phyloP scores from a whole-genome alignment of 1,139 yeast genomes.

The Suhomyces taliae region DNA sequence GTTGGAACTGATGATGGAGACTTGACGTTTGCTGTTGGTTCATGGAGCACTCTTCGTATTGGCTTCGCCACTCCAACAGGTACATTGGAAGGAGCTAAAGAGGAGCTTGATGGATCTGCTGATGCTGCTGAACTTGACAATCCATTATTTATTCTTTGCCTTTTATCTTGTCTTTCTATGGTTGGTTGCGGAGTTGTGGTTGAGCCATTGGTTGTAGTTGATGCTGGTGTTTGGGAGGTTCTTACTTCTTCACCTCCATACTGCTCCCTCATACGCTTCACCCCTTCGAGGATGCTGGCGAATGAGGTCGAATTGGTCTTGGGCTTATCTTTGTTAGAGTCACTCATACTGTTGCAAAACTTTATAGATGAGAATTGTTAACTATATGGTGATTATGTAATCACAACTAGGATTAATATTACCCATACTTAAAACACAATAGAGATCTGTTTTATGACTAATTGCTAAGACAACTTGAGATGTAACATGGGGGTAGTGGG shows the following conservation, averaged over 20 bases:
- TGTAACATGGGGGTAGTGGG: background rate
- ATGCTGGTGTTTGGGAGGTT: background rate
- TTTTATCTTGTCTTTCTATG: background rate
- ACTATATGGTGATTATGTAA: background rate
- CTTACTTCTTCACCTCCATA: conserved; percentile 16
- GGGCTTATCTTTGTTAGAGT: background rate
- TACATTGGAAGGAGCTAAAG: background rate
- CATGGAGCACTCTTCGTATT: conserved; percentile 2
- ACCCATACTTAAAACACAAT: too few relatives aligned
- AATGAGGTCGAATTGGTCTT: conserved; percentile 54
- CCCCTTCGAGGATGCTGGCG: conserved; percentile 64
- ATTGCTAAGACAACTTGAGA: too few relatives aligned
- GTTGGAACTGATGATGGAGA: background rate
- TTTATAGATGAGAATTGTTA: background rate
- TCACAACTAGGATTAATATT: background rate
- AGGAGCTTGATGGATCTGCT: background rate
- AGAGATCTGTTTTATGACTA: too few relatives aligned
- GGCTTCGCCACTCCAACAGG: background rate
- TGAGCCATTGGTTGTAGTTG: background rate
- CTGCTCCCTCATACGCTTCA: conserved; percentile 48
- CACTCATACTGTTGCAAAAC: background rate
- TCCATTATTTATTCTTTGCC: background rate
- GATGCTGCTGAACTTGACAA: background rate
- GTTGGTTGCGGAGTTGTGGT: background rate
- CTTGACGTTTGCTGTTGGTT: conserved; percentile 1